phyloP scores from a whole-genome alignment of 1,284 basidiomycete genomes.

The Trichosporon sp. region DNA sequence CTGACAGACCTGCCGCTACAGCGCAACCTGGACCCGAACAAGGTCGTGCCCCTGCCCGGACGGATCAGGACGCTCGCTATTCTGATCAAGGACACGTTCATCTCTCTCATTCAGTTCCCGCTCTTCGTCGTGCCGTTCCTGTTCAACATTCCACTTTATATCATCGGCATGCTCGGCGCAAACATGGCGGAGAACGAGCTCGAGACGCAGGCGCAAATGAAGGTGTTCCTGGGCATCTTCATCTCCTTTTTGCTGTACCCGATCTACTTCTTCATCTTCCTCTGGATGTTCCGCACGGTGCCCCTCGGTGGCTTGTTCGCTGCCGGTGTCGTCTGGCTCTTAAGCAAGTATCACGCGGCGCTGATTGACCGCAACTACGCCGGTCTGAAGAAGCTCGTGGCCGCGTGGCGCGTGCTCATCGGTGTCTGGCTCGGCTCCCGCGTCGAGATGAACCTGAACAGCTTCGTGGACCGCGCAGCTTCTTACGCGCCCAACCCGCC shows the following conservation, averaged over 20 bases:
- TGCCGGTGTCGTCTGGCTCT: slow-evolving; percentile 66
- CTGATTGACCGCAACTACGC: slow-evolving; percentile 67
- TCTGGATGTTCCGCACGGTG: slow-evolving; percentile 75
- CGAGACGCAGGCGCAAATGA: slow-evolving; percentile 89
- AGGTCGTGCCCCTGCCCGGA: slow-evolving; percentile 71
- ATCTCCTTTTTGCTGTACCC: slow-evolving; percentile 77
- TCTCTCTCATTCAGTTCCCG: slow-evolving; percentile 71
- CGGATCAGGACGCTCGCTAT: slow-evolving; percentile 76
- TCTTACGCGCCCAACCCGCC: slow-evolving; percentile 50
- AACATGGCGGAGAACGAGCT: slow-evolving; percentile 74
- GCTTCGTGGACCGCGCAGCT: slow-evolving; percentile 60
- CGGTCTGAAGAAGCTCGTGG: slow-evolving; percentile 70
- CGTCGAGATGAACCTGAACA: slow-evolving; percentile 77
- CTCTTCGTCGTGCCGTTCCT: slow-evolving; percentile 83
- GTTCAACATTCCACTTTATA: slow-evolving; percentile 79
- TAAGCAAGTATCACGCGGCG: slow-evolving; percentile 72
- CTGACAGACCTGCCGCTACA: slow-evolving; percentile 71
- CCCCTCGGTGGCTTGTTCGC: slow-evolving; percentile 60
- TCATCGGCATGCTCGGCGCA: slow-evolving; percentile 73
- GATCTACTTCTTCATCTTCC: slow-evolving; percentile 75
- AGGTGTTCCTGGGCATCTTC: slow-evolving; percentile 79
- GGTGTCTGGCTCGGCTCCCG: slow-evolving; percentile 83
- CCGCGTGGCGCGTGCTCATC: slow-evolving; percentile 85
- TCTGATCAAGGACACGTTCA: slow-evolving; percentile 74
- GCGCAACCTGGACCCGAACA: slow-evolving; percentile 73